Evolutionary conservation across 129 eudicot genomes (phyloP).

Genomic region (Ambrosia artemisiifolia): DNA sequence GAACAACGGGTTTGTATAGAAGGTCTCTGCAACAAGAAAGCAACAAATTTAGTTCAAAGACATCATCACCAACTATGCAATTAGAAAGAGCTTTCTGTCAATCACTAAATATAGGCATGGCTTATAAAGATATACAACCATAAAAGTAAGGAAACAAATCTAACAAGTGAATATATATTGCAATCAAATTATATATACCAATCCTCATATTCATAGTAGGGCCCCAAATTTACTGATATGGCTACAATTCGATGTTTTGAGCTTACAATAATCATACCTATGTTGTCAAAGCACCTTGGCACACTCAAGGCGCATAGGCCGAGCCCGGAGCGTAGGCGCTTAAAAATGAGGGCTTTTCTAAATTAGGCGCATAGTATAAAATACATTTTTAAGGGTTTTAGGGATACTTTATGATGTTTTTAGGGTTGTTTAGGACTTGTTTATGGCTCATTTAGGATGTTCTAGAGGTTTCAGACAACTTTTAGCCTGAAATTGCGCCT

Average conservation of each 20-base stretch:
- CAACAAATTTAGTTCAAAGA: constrained; percentile 17
- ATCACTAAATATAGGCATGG: neutral
- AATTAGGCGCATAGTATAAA: no score
- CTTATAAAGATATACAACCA: neutral
- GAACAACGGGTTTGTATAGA: constrained; percentile 67
- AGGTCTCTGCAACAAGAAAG: constrained; percentile 61
- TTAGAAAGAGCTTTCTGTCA: neutral
- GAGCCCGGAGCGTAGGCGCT: no score
- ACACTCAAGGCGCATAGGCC: no score
- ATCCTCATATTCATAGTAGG: neutral
- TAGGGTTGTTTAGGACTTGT: no score
- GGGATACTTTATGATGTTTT: no score
- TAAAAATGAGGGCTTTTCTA: no score
- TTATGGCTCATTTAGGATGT: no score
- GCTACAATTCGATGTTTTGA: neutral
- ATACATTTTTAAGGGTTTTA: no score
- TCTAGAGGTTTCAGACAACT: no score
- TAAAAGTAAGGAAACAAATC: neutral
- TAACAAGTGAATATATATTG: neutral
- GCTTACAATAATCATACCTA: neutral
- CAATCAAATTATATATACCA: neutral
- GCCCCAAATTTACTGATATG: neutral
- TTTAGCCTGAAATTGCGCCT: no score
- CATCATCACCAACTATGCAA: constrained; percentile 7
- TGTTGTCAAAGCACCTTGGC: no score